phyloP scores from a whole-genome alignment of 192 early-diverging fungal species.

The Chytriomyces sp. region DNA sequence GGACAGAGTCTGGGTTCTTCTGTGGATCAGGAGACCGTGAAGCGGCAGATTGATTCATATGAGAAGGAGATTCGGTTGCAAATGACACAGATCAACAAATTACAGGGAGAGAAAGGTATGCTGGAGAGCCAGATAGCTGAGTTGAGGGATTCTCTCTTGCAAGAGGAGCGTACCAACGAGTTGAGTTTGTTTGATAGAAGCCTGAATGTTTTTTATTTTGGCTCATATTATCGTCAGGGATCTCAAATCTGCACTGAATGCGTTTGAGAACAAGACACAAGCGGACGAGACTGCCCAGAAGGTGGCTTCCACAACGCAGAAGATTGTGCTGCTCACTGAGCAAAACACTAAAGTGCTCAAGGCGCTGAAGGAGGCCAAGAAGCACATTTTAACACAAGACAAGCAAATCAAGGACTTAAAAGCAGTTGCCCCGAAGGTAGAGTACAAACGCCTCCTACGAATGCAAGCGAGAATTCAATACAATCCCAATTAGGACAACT shows the following conservation, averaged over 20 bases:
- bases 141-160: conserved; percentile 54
- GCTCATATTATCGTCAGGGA: conserved; percentile 22
- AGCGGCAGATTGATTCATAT: conserved; percentile 30
- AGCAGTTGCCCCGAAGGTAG: conserved; percentile 23
- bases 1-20: conserved; percentile 4
- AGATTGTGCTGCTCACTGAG: conserved; percentile 43
- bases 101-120: conserved; percentile 60
- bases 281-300: conserved; percentile 51
- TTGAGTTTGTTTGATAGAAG: too few relatives aligned
- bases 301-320: conserved; percentile 47
- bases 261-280: conserved; percentile 45
- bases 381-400: conserved; percentile 50
- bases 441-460: too few relatives aligned
- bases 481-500: conserved; percentile 49
- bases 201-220: not conserved
- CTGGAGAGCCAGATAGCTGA: conserved; percentile 54
- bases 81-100: conserved; percentile 51
- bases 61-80: conserved; percentile 25
- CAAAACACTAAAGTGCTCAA: conserved; percentile 49
- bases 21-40: conserved; percentile 34
- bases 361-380: conserved; percentile 54
- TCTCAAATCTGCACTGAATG: conserved; percentile 43
- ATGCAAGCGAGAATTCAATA: too few relatives aligned
- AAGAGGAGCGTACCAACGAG: conserved; percentile 52
- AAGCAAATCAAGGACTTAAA: conserved; percentile 48